Percentiles rank a stretch among this genome's conserved stretches.
Conservation (phyloP, 495 filamentous ascomycete genomes). For the Pyrenula aspistea region DNA sequence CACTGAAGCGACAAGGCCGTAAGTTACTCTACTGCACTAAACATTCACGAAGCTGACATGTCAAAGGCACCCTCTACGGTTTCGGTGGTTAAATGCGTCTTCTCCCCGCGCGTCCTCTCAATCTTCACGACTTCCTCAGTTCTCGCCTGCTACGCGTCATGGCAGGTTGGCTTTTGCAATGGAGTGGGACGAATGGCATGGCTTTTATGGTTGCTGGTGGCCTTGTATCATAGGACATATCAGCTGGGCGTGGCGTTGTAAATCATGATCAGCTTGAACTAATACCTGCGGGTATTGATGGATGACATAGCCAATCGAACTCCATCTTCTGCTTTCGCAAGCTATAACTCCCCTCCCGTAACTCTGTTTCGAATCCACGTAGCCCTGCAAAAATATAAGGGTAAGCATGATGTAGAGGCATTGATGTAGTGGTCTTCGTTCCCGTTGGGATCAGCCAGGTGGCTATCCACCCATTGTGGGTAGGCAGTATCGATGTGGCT, state of each 20-base stretch:
- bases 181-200: not conserved
- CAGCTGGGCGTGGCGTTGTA: not conserved
- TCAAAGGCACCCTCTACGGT: conserved; percentile 74
- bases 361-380: no score
- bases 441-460: no score
- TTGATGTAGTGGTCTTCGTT: no score
- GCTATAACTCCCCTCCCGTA: no score
- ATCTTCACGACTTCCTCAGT: not conserved
- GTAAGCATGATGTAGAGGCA: no score
- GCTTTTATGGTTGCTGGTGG: not conserved
- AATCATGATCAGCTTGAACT: not conserved
- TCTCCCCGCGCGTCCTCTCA: not conserved
- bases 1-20: conserved; percentile 93
- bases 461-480: no score
- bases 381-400: no score
- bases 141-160: not conserved
- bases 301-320: not conserved
- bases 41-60: conserved; percentile 13
- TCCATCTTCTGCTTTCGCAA: no score
- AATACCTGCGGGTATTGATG: not conserved
- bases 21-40: conserved; percentile 16
- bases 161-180: not conserved
- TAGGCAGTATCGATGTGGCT: no score
- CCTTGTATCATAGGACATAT: not conserved
- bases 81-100: conserved; percentile 76